phyloP scores from a whole-genome alignment of 371 early-diverging fungal genomes.

The Circinella minor region DNA sequence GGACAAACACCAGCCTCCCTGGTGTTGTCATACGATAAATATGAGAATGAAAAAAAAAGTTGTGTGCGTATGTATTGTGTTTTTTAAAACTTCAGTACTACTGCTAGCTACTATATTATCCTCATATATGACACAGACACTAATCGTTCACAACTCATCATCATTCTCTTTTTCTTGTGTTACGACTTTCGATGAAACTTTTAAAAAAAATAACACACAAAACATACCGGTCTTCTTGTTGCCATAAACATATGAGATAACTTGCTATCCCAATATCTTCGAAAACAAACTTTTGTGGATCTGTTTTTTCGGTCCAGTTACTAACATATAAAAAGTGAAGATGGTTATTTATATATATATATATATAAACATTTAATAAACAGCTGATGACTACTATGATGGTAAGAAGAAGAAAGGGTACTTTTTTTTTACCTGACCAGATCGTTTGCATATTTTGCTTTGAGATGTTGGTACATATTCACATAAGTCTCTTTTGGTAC shows the following conservation, averaged over 20 bases:
- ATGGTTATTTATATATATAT: too few relatives aligned
- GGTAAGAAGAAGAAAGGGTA: too few relatives aligned
- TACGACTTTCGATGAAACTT: neutral
- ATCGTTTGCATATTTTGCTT: conserved; percentile 66
- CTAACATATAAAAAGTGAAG: conserved; percentile 22
- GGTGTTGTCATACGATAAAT: conserved; percentile 2
- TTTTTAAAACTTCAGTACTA: neutral
- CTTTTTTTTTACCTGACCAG: conserved; percentile 40
- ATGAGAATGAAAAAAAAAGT: neutral
- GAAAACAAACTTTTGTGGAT: conserved; percentile 83
- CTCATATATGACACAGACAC: too few relatives aligned
- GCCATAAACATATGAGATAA: conserved; percentile 81
- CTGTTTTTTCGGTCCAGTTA: conserved; percentile 81
- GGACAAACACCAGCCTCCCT: neutral
- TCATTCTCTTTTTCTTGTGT: neutral
- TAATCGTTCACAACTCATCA: too few relatives aligned
- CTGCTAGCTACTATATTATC: neutral
- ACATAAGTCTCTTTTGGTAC: conserved; percentile 72
- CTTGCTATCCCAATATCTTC: conserved; percentile 89
- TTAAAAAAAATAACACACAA: neutral
- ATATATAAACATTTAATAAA: too few relatives aligned
- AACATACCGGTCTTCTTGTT: conserved; percentile 42
- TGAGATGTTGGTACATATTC: conserved; percentile 64
- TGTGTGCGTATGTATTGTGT: too few relatives aligned
- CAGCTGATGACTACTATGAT: too few relatives aligned